Evolutionary conservation across 345 rosid genomes (phyloP), one percentile per base, ranked within the genome.

Genomic region (Clausena lansium): DNA sequence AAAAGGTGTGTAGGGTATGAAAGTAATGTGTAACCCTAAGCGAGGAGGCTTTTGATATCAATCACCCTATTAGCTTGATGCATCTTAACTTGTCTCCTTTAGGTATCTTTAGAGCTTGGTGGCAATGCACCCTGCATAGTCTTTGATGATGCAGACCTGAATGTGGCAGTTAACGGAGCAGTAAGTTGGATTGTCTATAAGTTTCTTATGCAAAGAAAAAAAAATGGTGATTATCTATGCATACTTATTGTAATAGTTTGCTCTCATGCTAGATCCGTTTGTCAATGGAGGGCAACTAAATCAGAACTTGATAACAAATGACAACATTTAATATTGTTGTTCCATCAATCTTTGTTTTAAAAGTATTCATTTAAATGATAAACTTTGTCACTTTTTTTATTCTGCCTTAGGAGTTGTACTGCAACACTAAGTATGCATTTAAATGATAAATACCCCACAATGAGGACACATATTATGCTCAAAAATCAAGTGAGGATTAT

Each of bases 41-140:
- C 4, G 52, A 13, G 19, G 57, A 38, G 63, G 59, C 39, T 35
- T 75, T 70, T 10, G 76, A 75, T 69, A 64, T 69, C 7, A 11
- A 64, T 69, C 7, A 11, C 30, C 35, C 24, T 17, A 69, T 45
- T 7, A 74, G 80, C 66, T 82, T 76, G 78, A 73, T 79, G 68
- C 39, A 61, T 78, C 65, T 30, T 6, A 39, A 57, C 67, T 73
- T 81, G 39, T 30, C 71, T 70, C 67, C 65, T 77, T 28, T 81
- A 92, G 99, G 73, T 94, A 65, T 94, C 99, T 81, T 84, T 96
- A 80, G 99, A 96, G 85, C 98, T 96, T 66, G 99, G 98, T 22
- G 99, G 99, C 71, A 94, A 94, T 82, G 99, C 99, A 74, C 99
- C 98, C 66, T 96, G 97, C 88, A 96, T 96, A 78, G 85, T 96